Base-by-base conservation (phyloP, 768 basidiomycete species). In the Favolaschia claudopus region DNA sequence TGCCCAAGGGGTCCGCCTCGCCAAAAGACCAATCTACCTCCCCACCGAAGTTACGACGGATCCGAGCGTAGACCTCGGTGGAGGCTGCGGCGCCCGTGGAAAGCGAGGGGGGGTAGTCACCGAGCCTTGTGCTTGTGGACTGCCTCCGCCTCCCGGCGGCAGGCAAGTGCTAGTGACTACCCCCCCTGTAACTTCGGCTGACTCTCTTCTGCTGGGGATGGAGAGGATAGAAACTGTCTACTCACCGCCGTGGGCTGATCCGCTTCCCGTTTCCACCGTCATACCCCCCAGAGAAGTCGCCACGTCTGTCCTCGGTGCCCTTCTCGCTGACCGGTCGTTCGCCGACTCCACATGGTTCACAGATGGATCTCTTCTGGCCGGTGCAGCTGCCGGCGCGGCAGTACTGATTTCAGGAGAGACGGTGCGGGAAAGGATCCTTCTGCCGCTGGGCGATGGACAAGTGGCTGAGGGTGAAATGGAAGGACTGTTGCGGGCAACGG, bases 391-490 rank as follows among this genome's bases (percentile, higher is more conserved):
- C 19, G 52, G 52, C 5, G 52, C 42, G 2, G 52, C 52, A 2
- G 52, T 54, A 1, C 42, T 19, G 22, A 14, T 44, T 1, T 14
- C 7, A 2, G 19, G 14, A 7, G 52, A 19, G 15, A 2, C 5
- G 8, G 42, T 43, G 1, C 4, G 17, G 1, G 52, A 54, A 12
- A 3, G 52, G 22, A 27, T 54, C 9, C 6, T 54, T 3, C 10
- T 54, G 5, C 52, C 42, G 7, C 42, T 44, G 9, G 31, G 51
- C 1, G 39, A 53, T 17, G 51, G 51, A 7, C 39, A 53, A 24
- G 39, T 42, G 39, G 9, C 40, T 2, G 52, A 54, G 32, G 52
- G 52, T 0, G 52, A 54, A 20, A 54, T 36, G 2, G 52, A 54
- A 40, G 40, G 39, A 2, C 10, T 42, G 1, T 4, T 54, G 12